Percentiles rank a stretch among this genome's conserved stretches.
Conservation (phyloP, 1,284 basidiomycete genomes). For the Sporisorium exsertum region DNA sequence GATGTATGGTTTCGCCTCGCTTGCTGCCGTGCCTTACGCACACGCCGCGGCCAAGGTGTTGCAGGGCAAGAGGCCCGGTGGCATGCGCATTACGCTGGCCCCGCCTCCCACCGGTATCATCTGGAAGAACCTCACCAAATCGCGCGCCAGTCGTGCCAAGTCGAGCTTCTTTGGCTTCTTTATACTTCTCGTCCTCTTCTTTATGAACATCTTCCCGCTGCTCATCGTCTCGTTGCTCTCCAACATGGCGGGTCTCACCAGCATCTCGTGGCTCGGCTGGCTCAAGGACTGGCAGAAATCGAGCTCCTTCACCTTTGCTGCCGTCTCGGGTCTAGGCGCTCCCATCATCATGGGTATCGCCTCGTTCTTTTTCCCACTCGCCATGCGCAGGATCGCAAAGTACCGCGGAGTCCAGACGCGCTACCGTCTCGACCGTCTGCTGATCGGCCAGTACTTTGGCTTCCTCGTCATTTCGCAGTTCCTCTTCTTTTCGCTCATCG, state of each 20-base stretch:
- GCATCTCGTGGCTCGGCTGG: slow-evolving; percentile 49
- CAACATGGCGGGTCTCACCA: slow-evolving; percentile 61
- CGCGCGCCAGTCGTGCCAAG: slow-evolving; percentile 45
- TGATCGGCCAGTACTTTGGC: slow-evolving; percentile 63
- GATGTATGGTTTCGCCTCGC: slow-evolving; percentile 66
- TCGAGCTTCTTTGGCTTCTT: slow-evolving; percentile 58
- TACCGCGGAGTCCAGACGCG: slow-evolving; percentile 65
- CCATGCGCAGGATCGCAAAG: slow-evolving; percentile 66
- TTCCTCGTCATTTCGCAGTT: slow-evolving; percentile 67
- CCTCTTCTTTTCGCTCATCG: slow-evolving; percentile 67
- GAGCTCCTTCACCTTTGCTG: slow-evolving; percentile 59
- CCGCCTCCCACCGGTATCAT: slow-evolving; percentile 65
- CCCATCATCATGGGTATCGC: slow-evolving; percentile 61
- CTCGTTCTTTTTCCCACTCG: slow-evolving; percentile 60
- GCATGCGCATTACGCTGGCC: slow-evolving; percentile 58
- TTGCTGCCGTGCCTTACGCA: slow-evolving; percentile 64
- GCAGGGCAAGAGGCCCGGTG: slow-evolving; percentile 46
- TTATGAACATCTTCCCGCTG: slow-evolving; percentile 65
- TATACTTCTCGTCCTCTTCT: slow-evolving; percentile 56
- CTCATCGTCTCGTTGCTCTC: slow-evolving; percentile 60
- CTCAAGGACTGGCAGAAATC: slow-evolving; percentile 49
- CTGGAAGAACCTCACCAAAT: slow-evolving; percentile 63
- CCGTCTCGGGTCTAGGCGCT: slow-evolving; percentile 61
- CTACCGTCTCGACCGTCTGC: slow-evolving; percentile 55
- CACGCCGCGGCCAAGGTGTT: slow-evolving; percentile 63